Evolutionary conservation across 2,329 filamentous ascomycete genomes (phyloP), one percentile per base, ranked within the genome.

Genomic region (Trichothecium roseum): DNA sequence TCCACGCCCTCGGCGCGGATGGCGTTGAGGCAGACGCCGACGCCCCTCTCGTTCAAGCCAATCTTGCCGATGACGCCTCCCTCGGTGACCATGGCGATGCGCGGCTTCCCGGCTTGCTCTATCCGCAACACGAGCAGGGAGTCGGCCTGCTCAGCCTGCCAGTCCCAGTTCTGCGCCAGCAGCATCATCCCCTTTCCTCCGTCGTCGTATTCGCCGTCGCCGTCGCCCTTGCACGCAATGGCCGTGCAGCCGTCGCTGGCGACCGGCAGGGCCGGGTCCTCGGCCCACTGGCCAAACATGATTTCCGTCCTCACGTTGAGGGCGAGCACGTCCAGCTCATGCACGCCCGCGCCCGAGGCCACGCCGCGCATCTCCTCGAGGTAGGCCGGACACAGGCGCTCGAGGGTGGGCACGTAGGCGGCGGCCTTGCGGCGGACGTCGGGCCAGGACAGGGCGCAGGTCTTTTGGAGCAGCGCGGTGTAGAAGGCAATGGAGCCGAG

Each of bases 1-100:
- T 74, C 62, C 32, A 78, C 64, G 1, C 74, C 73, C 3, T 63
- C 60, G 4, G 71, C 72, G 28, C 65, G 63, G 40, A 81, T 75
- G 1, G 76, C 78, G 40, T 81, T 81, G 8, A 81, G 57, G 30
- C 68, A 70, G 1, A 69, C 67, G 0, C 74, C 76, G 0, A 81
- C 72, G 1, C 75, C 73, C 0, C 51, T 47, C 13, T 56, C 58
- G 46, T 82, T 82, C 43, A 81, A 60, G 0, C 78, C 78, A 16
- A 81, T 79, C 51, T 82, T 82, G 12, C 74, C 76, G 24, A 81
- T 66, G 16, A 78, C 64, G 12, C 74, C 74, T 0, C 66, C 63
- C 34, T 78, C 74, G 0, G 73, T 78, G 16, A 78, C 58, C 57
- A 72, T 74, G 13, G 65, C 52, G 38, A 77, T 65, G 2, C 55